Percentiles rank a stretch among this genome's conserved stretches.
Conservation (phyloP, 1,284 basidiomycete genomes). For the Apiotrichum montevideense region DNA sequence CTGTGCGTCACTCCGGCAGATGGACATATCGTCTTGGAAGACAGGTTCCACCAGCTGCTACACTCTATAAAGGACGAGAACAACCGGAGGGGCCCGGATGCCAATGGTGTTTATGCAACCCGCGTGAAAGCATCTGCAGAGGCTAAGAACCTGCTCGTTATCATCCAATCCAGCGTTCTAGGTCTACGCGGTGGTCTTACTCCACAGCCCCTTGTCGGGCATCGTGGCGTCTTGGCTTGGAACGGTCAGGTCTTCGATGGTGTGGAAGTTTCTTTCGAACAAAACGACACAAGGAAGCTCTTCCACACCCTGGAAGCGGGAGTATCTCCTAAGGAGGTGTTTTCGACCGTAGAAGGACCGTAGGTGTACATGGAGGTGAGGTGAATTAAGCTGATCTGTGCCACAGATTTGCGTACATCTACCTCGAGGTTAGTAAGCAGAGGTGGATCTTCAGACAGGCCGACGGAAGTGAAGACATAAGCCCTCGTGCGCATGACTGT, state of each 20-base stretch:
- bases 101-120: conserved; percentile 16
- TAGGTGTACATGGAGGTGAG: conserved; percentile 50
- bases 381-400: too few relatives aligned
- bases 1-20: conserved; percentile 8
- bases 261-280: conserved; percentile 57
- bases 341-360: conserved; percentile 76
- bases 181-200: conserved; percentile 64
- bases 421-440: conserved; percentile 57
- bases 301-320: conserved; percentile 55
- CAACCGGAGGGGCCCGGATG: conserved; percentile 29
- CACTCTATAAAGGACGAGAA: conserved; percentile 19
- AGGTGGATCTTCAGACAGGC: not conserved
- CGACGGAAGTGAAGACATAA: too few relatives aligned
- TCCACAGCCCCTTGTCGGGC: conserved; percentile 62
- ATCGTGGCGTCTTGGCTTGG: conserved; percentile 67
- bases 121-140: not conserved
- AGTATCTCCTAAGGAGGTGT: conserved; percentile 50
- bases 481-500: too few relatives aligned
- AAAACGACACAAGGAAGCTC: conserved; percentile 73
- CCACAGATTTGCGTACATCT: conserved; percentile 73
- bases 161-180: conserved; percentile 71
- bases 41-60: not conserved
- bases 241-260: conserved; percentile 88
- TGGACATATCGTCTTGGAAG: not conserved
- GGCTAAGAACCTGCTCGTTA: conserved; percentile 18